Conservation (phyloP, 306 rosid species). For the Rosa chinensis region DNA sequence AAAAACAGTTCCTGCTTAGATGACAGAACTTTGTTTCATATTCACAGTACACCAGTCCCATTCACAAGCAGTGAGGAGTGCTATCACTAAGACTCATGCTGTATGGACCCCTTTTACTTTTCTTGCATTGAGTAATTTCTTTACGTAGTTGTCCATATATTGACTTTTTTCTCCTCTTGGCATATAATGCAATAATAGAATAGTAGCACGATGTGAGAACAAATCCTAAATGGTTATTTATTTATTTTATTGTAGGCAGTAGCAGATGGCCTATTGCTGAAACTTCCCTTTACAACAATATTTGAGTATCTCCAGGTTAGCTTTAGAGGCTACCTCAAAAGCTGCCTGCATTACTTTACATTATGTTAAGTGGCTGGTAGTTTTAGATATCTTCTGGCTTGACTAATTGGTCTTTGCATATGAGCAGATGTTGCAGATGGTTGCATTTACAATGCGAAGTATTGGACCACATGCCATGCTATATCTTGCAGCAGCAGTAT, state of each 20-base stretch:
- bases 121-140: conserved; percentile 15
- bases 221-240: conserved; percentile 27
- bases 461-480: conserved; percentile 61
- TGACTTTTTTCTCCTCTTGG: conserved; percentile 8
- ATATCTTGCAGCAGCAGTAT: conserved; percentile 94
- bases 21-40: conserved; percentile 37
- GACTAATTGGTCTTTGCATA: neutral
- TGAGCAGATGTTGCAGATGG: conserved; percentile 39
- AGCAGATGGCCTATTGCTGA: conserved; percentile 54
- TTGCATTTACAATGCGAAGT: conserved; percentile 51
- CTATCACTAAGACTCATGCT: conserved; percentile 60
- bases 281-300: conserved; percentile 76
- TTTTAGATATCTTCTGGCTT: conserved; percentile 17
- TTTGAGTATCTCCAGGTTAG: conserved; percentile 97
- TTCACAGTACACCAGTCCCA: conserved; percentile 56
- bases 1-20: conserved; percentile 15
- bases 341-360: neutral
- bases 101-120: conserved; percentile 48
- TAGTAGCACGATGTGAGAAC: conserved; percentile 17
- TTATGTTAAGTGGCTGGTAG: neutral
- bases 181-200: conserved; percentile 8
- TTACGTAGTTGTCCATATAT: neutral
- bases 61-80: conserved; percentile 71
- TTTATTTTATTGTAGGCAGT: conserved; percentile 61
- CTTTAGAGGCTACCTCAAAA: conserved; percentile 14